Evolutionary conservation across 345 rosid genomes (phyloP).

Genomic region (Citrus hindsii): DNA sequence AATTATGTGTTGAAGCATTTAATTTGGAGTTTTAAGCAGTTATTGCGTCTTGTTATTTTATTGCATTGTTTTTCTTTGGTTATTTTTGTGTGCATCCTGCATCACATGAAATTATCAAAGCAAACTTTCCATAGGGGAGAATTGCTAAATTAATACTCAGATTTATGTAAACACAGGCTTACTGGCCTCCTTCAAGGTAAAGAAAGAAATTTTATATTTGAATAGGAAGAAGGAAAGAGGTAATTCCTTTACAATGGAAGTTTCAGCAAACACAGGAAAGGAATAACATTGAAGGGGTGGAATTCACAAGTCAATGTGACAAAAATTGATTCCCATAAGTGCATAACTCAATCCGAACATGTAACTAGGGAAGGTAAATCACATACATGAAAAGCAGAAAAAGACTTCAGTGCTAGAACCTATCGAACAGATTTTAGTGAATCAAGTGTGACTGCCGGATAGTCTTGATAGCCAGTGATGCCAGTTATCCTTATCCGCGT

Average conservation of each 20-base stretch:
- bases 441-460: conserved; percentile 52
- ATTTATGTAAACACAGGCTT: background rate
- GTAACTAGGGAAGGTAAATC: conserved; percentile 6
- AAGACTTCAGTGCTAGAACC: background rate
- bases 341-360: background rate
- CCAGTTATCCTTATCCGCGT: conserved; percentile 80
- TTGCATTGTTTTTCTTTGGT: background rate
- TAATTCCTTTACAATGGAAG: background rate
- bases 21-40: background rate
- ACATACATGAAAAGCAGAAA: conserved; percentile 16
- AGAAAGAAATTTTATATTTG: too few relatives aligned
- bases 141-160: background rate
- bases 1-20: background rate
- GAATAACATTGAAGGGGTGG: background rate
- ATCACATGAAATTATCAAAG: too few relatives aligned
- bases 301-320: background rate
- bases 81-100: background rate
- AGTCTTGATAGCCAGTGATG: conserved; percentile 80
- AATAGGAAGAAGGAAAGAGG: background rate
- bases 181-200: background rate
- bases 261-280: background rate
- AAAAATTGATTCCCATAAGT: background rate
- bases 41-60: background rate
- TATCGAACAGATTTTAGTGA: conserved; percentile 11
- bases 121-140: too few relatives aligned